Evolutionary conservation across 495 filamentous ascomycete genomes (phyloP).

Genomic region (Parmelia sp.): DNA sequence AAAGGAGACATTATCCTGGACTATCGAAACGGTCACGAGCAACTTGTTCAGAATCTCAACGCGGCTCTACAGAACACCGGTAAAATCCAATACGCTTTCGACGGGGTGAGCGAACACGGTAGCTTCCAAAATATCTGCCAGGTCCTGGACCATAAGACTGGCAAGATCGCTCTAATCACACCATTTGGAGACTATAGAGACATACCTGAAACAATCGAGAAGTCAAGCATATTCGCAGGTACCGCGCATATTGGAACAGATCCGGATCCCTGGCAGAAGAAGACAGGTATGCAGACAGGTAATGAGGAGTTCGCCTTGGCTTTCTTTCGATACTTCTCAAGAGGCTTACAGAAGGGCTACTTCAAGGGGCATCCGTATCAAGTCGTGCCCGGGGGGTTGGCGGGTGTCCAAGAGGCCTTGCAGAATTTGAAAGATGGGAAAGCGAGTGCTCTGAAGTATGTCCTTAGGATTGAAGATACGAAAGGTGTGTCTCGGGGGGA

Average conservation of each 20-base stretch:
- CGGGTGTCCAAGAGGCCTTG: conserved; percentile 48
- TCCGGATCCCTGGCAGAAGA: conserved; percentile 19
- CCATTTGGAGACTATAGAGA: conserved; percentile 31
- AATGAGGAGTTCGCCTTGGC: conserved; percentile 51
- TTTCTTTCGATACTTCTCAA: conserved; percentile 45
- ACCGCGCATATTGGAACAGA: conserved; percentile 39
- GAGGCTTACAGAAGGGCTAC: conserved; percentile 49
- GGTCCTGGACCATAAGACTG: conserved; percentile 37
- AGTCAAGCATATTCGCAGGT: conserved; percentile 42
- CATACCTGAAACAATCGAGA: conserved; percentile 33
- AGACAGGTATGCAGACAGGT: conserved; percentile 19
- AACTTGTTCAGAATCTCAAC: conserved; percentile 45
- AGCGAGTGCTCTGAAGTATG: conserved; percentile 62
- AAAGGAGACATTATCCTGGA: conserved; percentile 69
- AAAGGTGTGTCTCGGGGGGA: conserved; percentile 24
- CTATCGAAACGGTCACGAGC: conserved; percentile 57
- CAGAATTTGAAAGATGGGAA: conserved; percentile 54
- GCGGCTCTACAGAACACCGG: conserved; percentile 35
- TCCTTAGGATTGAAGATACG: conserved; percentile 62
- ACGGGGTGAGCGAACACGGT: conserved; percentile 50
- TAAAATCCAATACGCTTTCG: conserved; percentile 44
- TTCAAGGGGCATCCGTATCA: conserved; percentile 53
- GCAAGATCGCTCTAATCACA: conserved; percentile 49
- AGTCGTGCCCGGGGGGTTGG: conserved; percentile 53
- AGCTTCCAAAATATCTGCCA: conserved; percentile 40